Evolutionary conservation across 805 yeast genomes (phyloP).

Genomic region (Candida schatavii): DNA sequence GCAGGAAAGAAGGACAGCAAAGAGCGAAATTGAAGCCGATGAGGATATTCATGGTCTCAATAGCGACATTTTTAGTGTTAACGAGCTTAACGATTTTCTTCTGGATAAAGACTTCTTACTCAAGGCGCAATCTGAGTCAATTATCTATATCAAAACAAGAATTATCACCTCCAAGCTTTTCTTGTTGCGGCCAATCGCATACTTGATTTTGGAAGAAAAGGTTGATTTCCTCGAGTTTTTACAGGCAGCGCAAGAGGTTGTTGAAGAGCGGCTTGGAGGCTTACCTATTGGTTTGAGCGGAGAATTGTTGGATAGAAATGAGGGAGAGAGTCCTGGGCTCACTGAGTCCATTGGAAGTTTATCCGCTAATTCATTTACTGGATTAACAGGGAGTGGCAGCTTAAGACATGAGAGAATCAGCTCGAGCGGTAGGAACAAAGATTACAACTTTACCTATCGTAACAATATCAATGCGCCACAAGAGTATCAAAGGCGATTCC

Average conservation of each 20-base stretch:
- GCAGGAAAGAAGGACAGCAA: slow-evolving; percentile 14
- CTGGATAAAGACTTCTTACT: slow-evolving; percentile 32
- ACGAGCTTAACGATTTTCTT: slow-evolving; percentile 31
- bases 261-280: background rate
- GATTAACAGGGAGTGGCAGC: too few relatives aligned
- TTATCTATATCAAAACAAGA: slow-evolving; percentile 38
- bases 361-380: background rate
- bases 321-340: background rate
- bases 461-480: slow-evolving; percentile 24
- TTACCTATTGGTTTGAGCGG: background rate
- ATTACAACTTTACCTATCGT: slow-evolving; percentile 14
- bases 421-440: slow-evolving; percentile 1
- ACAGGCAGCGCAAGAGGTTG: slow-evolving; percentile 22
- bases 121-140: slow-evolving; percentile 33
- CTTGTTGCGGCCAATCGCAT: slow-evolving; percentile 33
- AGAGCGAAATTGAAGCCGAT: slow-evolving; percentile 5
- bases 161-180: slow-evolving; percentile 30
- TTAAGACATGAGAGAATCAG: background rate
- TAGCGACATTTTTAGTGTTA: slow-evolving; percentile 9
- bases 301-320: background rate
- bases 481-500: slow-evolving; percentile 24
- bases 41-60: slow-evolving; percentile 1
- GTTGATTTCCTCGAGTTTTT: slow-evolving; percentile 25
- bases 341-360: background rate
- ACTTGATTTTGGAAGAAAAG: slow-evolving; percentile 28